These are phyloP conservation scores for Tuber microsphaerosporum DNA, from an alignment of 495 filamentous ascomycete genomes.

Conservation along the genomic window DNA sequence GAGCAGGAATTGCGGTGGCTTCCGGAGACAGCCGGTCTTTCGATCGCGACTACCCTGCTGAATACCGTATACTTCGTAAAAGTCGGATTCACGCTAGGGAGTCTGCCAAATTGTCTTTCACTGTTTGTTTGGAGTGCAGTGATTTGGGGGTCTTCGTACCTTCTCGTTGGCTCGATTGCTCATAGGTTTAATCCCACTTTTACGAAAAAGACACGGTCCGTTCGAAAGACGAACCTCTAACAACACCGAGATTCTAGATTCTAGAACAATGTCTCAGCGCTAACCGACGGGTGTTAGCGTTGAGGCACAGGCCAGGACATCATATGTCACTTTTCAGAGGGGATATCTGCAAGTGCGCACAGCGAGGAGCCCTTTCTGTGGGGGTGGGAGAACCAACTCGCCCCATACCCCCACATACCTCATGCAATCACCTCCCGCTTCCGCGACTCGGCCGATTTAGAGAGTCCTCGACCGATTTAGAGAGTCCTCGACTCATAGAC, in stretches of 20 bases:
- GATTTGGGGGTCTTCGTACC: background rate
- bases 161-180: background rate
- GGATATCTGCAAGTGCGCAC: background rate
- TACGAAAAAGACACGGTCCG: background rate
- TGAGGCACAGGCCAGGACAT: background rate
- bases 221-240: background rate
- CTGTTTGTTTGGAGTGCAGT: background rate
- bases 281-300: background rate
- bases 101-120: background rate
- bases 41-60: background rate
- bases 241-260: background rate
- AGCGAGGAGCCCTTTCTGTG: background rate
- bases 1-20: background rate
- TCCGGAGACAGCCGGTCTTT: background rate
- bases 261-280: background rate
- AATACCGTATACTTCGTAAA: background rate
- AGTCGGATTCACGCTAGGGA: background rate
- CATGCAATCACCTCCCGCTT: background rate
- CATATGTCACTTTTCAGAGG: background rate
- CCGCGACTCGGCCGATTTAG: background rate
- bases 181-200: background rate
- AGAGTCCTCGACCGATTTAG: background rate
- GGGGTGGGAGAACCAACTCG: background rate
- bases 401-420: background rate
- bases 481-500: background rate